Evolutionary conservation across 108 stramenopile species (phyloP), one percentile per base, ranked within the genome.

Genomic region (Fragilaria crotonensis): DNA sequence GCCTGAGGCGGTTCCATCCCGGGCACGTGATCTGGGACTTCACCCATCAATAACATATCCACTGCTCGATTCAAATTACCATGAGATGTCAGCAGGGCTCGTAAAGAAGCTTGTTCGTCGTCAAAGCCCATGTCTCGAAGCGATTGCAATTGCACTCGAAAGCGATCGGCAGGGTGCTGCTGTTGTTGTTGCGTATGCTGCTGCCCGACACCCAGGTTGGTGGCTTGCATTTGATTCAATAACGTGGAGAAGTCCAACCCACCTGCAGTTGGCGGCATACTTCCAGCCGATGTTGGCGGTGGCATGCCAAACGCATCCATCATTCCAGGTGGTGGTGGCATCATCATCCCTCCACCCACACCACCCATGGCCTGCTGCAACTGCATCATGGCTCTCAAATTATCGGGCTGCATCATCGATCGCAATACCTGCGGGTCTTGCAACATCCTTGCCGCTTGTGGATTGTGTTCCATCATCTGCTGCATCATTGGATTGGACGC

Each of bases 91-190:
- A 74, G 47, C 60, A 95, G 70, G 22, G 85, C 88, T 27, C 63
- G 70, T 51, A 93, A 59, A 64, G 81, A 80, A 7, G 77, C 76
- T 20, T 78, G 73, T 48, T 83, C 80, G 66, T 95, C 88, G 18
- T 87, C 85, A 63, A 95, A 93, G 52, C 95, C 95, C 90, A 95
- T 91, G 60, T 82, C 87, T 20, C 79, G 48, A 31, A 93, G 62
- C 41, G 68, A 75, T 57, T 82, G 76, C 28, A 93, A 66, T 67
- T 93, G 91, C 20, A 46, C 48, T 48, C 82, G 70, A 66, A 77
- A 93, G 17, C 84, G 75, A 52, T 89, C 80, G 22, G 80, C 81
- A 30, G 80, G 74, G 45, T 68, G 67, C 33, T 72, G 71, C 25
- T 66, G 62, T 32, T 60, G 58, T 33, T 26, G 45, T 23, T 31